These are phyloP conservation scores for Lentinula sp. DNA, from an alignment of 768 basidiomycete genomes.

Conservation along the genomic window DNA sequence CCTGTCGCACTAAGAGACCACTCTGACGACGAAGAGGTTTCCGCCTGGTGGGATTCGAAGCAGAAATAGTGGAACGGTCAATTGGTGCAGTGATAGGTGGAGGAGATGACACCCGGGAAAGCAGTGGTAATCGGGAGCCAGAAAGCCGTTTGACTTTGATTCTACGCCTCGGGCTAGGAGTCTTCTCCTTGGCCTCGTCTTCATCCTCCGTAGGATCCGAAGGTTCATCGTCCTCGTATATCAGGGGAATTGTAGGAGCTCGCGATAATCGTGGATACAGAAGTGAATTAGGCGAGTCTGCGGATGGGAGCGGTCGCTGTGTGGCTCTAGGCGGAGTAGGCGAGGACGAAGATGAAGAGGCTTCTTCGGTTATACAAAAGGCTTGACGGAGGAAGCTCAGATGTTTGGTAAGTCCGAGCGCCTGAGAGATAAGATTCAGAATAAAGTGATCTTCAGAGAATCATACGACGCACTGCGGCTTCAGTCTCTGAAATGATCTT, in stretches of 20 bases:
- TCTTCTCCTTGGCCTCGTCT: constrained; percentile 18
- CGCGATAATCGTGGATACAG: constrained; percentile 55
- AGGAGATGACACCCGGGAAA: constrained; percentile 34
- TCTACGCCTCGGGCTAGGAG: constrained; percentile 32
- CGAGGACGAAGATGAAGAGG: constrained; percentile 27
- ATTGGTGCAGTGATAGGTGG: constrained; percentile 20
- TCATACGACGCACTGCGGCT: constrained; percentile 46
- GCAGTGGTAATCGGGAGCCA: constrained; percentile 42
- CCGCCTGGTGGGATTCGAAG: constrained; percentile 18
- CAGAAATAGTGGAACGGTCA: constrained; percentile 16
- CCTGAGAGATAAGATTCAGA: constrained; percentile 25
- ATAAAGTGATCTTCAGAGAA: constrained; percentile 8
- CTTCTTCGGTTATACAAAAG: constrained; percentile 35
- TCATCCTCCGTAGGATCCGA: constrained; percentile 36
- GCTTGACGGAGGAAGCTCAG: constrained; percentile 60
- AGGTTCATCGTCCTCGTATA: constrained; percentile 63
- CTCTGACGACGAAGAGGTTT: constrained; percentile 42
- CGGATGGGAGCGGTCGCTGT: constrained; percentile 38
- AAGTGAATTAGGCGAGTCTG: constrained; percentile 29
- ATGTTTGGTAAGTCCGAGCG: constrained; percentile 58
- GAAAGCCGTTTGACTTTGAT: constrained; percentile 38
- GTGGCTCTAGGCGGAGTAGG: constrained; percentile 43
- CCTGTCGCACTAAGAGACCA: constrained; percentile 57
- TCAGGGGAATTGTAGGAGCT: constrained; percentile 60
- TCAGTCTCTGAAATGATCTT: constrained; percentile 71